Conservation (phyloP, 768 basidiomycete genomes). For the Lentinula raphanica region DNA sequence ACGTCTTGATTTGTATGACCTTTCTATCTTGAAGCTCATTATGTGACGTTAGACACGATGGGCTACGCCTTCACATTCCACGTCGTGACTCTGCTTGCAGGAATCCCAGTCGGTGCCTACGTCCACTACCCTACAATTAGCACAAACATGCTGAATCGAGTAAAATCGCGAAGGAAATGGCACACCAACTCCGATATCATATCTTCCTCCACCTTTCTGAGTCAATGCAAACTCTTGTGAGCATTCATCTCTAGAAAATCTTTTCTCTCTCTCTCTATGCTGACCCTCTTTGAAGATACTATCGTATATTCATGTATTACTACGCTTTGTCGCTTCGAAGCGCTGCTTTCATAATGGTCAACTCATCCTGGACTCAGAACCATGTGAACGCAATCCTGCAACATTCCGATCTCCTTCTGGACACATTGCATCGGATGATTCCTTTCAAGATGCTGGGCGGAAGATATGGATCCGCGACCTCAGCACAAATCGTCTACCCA, state of each 20-base stretch:
- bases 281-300: constrained; percentile 57
- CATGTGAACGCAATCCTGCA: constrained; percentile 75
- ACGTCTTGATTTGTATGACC: neutral
- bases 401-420: constrained; percentile 46
- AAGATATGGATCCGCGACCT: constrained; percentile 6
- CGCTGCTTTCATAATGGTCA: constrained; percentile 83
- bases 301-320: constrained; percentile 78
- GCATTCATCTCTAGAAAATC: constrained; percentile 15
- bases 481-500: constrained; percentile 70
- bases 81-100: constrained; percentile 56
- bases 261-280: neutral
- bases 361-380: constrained; percentile 89
- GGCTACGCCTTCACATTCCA: constrained; percentile 95
- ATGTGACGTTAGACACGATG: constrained; percentile 74
- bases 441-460: neutral
- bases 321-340: constrained; percentile 72
- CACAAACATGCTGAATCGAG: constrained; percentile 86
- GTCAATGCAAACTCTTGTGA: constrained; percentile 59
- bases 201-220: constrained; percentile 51
- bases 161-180: constrained; percentile 49
- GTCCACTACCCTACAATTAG: constrained; percentile 97
- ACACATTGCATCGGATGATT: constrained; percentile 22
- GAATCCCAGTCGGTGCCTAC: constrained; percentile 81
- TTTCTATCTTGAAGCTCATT: neutral
- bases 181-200: constrained; percentile 60